phyloP scores from a whole-genome alignment of 2,329 filamentous ascomycete species.

The Oidium heveae region DNA sequence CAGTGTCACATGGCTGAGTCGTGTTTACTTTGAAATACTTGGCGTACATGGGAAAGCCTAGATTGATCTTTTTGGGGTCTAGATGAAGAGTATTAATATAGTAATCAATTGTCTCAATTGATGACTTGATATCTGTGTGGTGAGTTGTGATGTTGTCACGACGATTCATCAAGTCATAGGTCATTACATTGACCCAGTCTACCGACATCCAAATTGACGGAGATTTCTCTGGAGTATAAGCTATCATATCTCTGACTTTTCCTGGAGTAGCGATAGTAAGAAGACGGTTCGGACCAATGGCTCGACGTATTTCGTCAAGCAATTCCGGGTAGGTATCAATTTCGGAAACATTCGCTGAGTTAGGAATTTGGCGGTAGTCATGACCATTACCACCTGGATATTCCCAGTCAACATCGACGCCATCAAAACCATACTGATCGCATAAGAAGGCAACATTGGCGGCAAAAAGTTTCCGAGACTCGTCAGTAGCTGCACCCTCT shows the following conservation, averaged over 20 bases:
- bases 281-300: constrained; percentile 29
- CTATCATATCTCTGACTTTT: constrained; percentile 37
- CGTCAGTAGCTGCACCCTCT: constrained; percentile 24
- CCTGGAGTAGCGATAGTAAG: constrained; percentile 46
- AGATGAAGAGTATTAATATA: constrained; percentile 27
- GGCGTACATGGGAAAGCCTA: constrained; percentile 40
- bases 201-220: constrained; percentile 31
- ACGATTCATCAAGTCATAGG: constrained; percentile 46
- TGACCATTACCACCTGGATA: constrained; percentile 33
- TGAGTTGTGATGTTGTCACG: constrained; percentile 37
- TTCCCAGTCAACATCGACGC: constrained; percentile 26
- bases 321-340: constrained; percentile 37
- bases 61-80: constrained; percentile 25
- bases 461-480: constrained; percentile 31
- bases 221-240: constrained; percentile 31
- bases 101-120: constrained; percentile 26
- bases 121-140: constrained; percentile 32
- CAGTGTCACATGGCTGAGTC: constrained; percentile 14
- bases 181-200: constrained; percentile 46
- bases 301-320: constrained; percentile 28
- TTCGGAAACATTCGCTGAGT: constrained; percentile 32
- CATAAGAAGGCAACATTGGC: constrained; percentile 39
- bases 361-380: constrained; percentile 41
- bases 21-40: constrained; percentile 32
- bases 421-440: constrained; percentile 34